Conservation (phyloP, 257 asterid genomes). For the Gentiana straminea region DNA sequence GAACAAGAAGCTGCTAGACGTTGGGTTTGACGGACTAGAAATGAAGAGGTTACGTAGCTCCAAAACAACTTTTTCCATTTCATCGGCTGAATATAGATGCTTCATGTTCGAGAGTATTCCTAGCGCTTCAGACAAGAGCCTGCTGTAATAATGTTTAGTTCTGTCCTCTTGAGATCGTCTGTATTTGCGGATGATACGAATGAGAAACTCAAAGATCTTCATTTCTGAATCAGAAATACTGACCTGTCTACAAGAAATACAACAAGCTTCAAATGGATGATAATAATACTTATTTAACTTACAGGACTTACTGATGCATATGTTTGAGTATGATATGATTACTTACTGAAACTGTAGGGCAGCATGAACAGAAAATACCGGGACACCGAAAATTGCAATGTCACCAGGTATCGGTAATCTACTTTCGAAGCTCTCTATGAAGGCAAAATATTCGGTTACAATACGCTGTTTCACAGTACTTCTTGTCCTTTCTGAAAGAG, state of each 20-base stretch:
- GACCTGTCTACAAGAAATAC: constrained; percentile 42
- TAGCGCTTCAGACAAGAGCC: constrained; percentile 66
- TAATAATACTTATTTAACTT: background rate
- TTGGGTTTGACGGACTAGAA: constrained; percentile 34
- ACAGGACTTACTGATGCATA: too few species aligned
- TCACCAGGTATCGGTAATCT: constrained; percentile 22
- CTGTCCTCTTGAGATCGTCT: constrained; percentile 35
- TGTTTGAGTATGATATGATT: background rate
- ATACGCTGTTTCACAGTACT: constrained; percentile 53
- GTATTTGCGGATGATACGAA: constrained; percentile 45
- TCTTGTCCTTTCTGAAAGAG: constrained; percentile 55
- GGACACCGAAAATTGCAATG: constrained; percentile 53
- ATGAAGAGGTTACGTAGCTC: constrained; percentile 72
- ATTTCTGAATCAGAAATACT: constrained; percentile 68
- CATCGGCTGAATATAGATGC: constrained; percentile 54
- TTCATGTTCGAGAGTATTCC: constrained; percentile 59
- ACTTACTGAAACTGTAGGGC: constrained; percentile 78
- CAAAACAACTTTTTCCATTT: constrained; percentile 64
- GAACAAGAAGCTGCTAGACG: constrained; percentile 34
- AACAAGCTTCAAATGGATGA: constrained; percentile 3
- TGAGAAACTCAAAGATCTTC: constrained; percentile 65
- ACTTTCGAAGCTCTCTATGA: constrained; percentile 44
- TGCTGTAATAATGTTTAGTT: constrained; percentile 34
- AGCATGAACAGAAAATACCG: constrained; percentile 72
- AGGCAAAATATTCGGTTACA: constrained; percentile 59